Percentiles rank a stretch among this genome's conserved stretches.
Conservation (phyloP, 148 eudicot genomes). For the Rhododendron ovatum region DNA sequence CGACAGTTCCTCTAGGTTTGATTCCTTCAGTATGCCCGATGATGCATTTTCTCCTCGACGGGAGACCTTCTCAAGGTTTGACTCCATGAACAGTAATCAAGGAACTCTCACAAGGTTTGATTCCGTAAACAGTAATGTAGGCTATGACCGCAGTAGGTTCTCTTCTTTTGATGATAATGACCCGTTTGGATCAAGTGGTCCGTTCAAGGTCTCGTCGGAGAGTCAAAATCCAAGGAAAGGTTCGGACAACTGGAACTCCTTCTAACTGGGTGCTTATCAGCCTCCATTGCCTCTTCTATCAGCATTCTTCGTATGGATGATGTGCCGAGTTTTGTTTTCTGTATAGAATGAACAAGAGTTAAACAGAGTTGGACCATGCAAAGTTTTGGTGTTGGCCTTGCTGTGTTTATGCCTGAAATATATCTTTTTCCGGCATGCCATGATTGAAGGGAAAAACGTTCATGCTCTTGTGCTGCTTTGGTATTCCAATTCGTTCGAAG, state of each 20-base stretch:
- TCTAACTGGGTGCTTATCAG: slow-evolving; percentile 28
- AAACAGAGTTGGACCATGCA: neutral
- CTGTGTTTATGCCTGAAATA: neutral
- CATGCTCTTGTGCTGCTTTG: neutral
- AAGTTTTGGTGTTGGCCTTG: neutral
- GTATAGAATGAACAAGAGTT: neutral
- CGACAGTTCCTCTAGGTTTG: slow-evolving; percentile 55
- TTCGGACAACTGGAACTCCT: slow-evolving; percentile 77
- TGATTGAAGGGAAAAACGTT: slow-evolving; percentile 2
- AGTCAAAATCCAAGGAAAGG: slow-evolving; percentile 52
- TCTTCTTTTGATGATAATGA: slow-evolving; percentile 83
- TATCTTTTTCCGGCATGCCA: neutral
- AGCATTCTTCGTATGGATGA: neutral
- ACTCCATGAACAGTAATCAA: slow-evolving; percentile 55
- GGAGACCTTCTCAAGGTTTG: slow-evolving; percentile 58
- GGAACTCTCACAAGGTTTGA: slow-evolving; percentile 52
- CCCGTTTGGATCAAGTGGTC: slow-evolving; percentile 90
- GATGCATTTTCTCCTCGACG: slow-evolving; percentile 27
- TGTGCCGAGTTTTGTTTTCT: slow-evolving; percentile 9
- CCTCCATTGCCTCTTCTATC: neutral
- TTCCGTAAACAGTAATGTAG: slow-evolving; percentile 51
- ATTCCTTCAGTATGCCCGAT: slow-evolving; percentile 36
- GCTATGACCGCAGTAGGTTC: slow-evolving; percentile 51
- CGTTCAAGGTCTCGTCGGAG: slow-evolving; percentile 70
- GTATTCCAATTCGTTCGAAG: no score